A percentile compares a stretch with the other conserved stretches of the same genome.
Conservation (phyloP, 225 moss, liverwort and hornwort species). For the Sphagnum tenellum region DNA sequence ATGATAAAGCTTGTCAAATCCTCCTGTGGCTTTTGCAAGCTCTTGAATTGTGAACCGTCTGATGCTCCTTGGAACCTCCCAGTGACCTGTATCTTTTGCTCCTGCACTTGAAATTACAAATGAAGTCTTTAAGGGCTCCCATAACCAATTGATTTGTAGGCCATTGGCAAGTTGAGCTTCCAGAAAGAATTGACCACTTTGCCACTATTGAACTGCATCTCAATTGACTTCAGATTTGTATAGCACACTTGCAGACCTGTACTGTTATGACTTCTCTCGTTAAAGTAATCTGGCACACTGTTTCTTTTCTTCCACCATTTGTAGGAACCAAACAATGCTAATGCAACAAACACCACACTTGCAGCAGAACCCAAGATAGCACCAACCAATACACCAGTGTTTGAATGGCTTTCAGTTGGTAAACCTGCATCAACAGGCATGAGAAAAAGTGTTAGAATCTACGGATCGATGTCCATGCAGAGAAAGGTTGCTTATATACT, state of each 20-base stretch:
- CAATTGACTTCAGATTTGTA: no score
- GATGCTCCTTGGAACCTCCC: constrained; percentile 41
- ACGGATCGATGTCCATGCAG: no score
- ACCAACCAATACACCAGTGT: neutral
- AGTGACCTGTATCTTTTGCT: constrained; percentile 3
- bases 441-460: neutral
- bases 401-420: neutral
- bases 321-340: neutral
- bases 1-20: constrained; percentile 43
- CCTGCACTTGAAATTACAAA: neutral
- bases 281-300: constrained; percentile 1
- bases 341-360: neutral
- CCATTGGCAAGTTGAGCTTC: no score
- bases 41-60: constrained; percentile 43
- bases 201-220: no score
- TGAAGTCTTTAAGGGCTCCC: neutral
- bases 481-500: no score
- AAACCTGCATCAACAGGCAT: neutral
- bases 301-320: neutral
- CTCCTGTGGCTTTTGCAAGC: constrained; percentile 46
- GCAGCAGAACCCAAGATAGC: neutral
- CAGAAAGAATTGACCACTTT: no score
- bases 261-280: neutral
- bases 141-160: no score
- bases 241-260: neutral